A percentile compares a stretch with the other conserved stretches of the same genome.
Evolutionary conservation across 371 early-diverging fungal genomes (phyloP).

Genomic region (Gilbertella persicaria): DNA sequence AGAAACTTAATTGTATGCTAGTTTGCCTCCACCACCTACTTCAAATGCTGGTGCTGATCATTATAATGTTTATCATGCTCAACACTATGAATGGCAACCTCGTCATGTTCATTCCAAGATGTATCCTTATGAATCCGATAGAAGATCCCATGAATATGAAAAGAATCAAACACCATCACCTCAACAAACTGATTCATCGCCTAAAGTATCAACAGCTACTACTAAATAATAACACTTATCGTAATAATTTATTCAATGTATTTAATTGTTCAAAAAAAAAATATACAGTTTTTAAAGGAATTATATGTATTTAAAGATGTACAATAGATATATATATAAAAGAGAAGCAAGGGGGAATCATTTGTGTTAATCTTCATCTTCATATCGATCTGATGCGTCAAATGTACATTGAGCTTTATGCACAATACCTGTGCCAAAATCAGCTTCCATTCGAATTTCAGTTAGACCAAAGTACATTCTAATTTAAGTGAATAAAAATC

Average conservation of each 20-base stretch:
- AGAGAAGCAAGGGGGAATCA: no score
- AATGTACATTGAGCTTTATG: slow-evolving; percentile 44
- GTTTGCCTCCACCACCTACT: slow-evolving; percentile 7
- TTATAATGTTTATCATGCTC: slow-evolving; percentile 8
- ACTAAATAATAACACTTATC: slow-evolving; percentile 4
- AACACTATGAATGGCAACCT: slow-evolving; percentile 15
- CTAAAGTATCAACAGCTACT: slow-evolving; percentile 2
- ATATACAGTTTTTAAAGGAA: no score
- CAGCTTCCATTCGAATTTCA: slow-evolving; percentile 52
- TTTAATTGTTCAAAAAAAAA: slow-evolving; percentile 6
- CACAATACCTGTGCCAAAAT: slow-evolving; percentile 42
- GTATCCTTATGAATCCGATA: slow-evolving; percentile 11
- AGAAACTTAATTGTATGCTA: not conserved
- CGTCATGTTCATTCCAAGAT: not conserved
- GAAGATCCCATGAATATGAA: slow-evolving; percentile 5
- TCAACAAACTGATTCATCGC: slow-evolving; percentile 2
- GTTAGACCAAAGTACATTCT: slow-evolving; percentile 55
- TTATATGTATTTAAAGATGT: no score
- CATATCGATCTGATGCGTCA: slow-evolving; percentile 38
- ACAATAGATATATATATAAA: no score
- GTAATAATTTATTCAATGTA: not conserved
- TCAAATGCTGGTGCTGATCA: slow-evolving; percentile 10
- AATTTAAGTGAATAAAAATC: not conserved
- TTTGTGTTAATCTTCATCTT: not conserved
- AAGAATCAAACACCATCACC: slow-evolving; percentile 1